phyloP scores from a whole-genome alignment of 495 filamentous ascomycete genomes.

The Penicillium cinerascens region DNA sequence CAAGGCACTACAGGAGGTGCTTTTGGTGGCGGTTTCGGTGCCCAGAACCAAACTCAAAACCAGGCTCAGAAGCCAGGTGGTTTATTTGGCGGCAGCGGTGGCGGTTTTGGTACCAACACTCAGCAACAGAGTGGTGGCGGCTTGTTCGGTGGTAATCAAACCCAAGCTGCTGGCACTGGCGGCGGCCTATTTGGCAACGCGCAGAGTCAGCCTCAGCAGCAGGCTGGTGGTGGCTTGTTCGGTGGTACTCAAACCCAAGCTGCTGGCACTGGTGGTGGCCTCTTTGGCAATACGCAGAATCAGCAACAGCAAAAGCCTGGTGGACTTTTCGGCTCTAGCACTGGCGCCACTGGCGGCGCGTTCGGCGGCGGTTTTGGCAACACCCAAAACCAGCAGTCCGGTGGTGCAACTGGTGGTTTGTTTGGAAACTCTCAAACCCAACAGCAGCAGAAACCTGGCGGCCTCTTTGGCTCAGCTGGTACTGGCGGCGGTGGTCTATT shows the following conservation, averaged over 20 bases:
- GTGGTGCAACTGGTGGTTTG: conserved; percentile 21
- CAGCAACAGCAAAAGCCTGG: conserved; percentile 45
- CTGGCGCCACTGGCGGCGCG: conserved; percentile 19
- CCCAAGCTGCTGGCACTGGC: conserved; percentile 21
- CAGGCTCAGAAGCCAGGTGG: conserved; percentile 43
- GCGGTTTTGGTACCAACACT: conserved; percentile 34
- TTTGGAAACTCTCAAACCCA: conserved; percentile 36
- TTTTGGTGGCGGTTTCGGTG: conserved; percentile 40
- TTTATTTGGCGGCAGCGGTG: conserved; percentile 36
- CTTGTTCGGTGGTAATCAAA: conserved; percentile 34
- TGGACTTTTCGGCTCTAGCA: conserved; percentile 17
- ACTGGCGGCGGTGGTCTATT: conserved; percentile 39
- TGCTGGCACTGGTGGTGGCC: conserved; percentile 17
- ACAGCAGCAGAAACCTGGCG: conserved; percentile 53
- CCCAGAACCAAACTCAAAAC: conserved; percentile 26
- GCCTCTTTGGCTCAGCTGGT: conserved; percentile 51
- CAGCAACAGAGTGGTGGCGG: conserved; percentile 40
- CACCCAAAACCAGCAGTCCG: conserved; percentile 27
- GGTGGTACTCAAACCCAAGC: conserved; percentile 35
- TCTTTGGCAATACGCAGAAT: conserved; percentile 32
- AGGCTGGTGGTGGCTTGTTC: conserved; percentile 44
- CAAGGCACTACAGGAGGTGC: conserved; percentile 31
- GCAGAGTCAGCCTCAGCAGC: conserved; percentile 37
- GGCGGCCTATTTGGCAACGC: conserved; percentile 40
- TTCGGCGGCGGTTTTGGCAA: conserved; percentile 47